Evolutionary conservation across 345 rosid genomes (phyloP).

Genomic region (Gossypium bickii): DNA sequence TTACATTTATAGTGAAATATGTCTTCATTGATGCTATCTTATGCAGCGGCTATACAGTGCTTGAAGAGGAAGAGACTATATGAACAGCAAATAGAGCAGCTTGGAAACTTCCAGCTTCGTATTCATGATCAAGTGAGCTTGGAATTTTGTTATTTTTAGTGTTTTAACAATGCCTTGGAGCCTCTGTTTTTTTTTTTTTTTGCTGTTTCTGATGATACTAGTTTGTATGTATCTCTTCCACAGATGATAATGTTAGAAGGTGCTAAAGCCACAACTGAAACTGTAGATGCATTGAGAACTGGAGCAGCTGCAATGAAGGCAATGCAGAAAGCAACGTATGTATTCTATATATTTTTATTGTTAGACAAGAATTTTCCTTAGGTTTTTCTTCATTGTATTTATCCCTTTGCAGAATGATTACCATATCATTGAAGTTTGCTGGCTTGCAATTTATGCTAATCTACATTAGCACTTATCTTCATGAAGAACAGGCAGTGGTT

Average conservation of each 20-base stretch:
- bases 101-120: conserved; percentile 78
- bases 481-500: background rate
- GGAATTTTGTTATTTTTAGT: background rate
- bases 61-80: conserved; percentile 84
- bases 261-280: conserved; percentile 78
- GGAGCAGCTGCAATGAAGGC: conserved; percentile 88
- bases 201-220: background rate
- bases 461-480: background rate
- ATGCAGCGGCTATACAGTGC: conserved; percentile 84
- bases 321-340: conserved; percentile 91
- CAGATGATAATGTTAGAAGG: conserved; percentile 89
- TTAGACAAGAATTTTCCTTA: background rate
- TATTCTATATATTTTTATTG: conserved; percentile 10
- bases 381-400: conserved; percentile 5
- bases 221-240: background rate
- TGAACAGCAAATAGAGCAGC: conserved; percentile 81
- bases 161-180: background rate
- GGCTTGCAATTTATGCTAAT: background rate
- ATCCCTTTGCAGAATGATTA: background rate
- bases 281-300: conserved; percentile 84
- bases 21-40: background rate
- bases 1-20: background rate
- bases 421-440: background rate
- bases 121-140: conserved; percentile 70
- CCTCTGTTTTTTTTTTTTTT: background rate